Evolutionary conservation across 1,284 basidiomycete species (phyloP).

Genomic region (Apiotrichum sp.): DNA sequence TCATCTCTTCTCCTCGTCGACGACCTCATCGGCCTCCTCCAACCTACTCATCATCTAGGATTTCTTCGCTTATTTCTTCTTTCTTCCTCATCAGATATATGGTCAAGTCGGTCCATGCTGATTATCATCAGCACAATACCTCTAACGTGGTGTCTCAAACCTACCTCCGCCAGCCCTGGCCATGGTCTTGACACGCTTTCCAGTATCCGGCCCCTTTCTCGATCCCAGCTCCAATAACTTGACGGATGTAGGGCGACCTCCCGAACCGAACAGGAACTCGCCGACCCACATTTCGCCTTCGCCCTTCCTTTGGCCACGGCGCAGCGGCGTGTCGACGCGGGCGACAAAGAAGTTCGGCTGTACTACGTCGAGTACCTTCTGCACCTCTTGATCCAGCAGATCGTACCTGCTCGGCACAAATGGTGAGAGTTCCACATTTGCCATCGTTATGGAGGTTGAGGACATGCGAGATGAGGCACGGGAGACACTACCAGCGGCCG

Average conservation of each 20-base stretch:
- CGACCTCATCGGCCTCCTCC: too few relatives aligned
- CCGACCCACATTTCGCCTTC: conserved; percentile 43
- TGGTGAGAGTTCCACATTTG: conserved; percentile 13
- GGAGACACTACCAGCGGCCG: neutral
- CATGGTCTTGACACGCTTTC: conserved; percentile 33
- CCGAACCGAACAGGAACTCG: conserved; percentile 40
- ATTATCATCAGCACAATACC: neutral
- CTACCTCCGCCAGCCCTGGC: conserved; percentile 28
- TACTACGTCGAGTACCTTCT: conserved; percentile 21
- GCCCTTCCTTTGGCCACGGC: conserved; percentile 31
- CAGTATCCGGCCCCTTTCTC: conserved; percentile 8
- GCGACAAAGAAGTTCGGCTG: conserved; percentile 29
- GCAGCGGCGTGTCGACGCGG: conserved; percentile 35
- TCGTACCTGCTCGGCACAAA: conserved; percentile 41
- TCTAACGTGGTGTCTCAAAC: too few relatives aligned
- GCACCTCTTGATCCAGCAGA: conserved; percentile 35
- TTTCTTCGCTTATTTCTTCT: conserved; percentile 8
- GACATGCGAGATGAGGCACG: conserved; percentile 30
- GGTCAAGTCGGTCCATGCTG: conserved; percentile 30
- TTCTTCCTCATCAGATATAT: conserved; percentile 20
- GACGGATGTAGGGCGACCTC: conserved; percentile 25
- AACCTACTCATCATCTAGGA: neutral
- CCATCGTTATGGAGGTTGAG: neutral
- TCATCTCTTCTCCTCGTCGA: too few relatives aligned
- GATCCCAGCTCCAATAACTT: conserved; percentile 33